Evolutionary conservation across 1,139 yeast species (phyloP), one percentile per base, ranked within the genome.

Genomic region (Nakaseomyces bracarensis): DNA sequence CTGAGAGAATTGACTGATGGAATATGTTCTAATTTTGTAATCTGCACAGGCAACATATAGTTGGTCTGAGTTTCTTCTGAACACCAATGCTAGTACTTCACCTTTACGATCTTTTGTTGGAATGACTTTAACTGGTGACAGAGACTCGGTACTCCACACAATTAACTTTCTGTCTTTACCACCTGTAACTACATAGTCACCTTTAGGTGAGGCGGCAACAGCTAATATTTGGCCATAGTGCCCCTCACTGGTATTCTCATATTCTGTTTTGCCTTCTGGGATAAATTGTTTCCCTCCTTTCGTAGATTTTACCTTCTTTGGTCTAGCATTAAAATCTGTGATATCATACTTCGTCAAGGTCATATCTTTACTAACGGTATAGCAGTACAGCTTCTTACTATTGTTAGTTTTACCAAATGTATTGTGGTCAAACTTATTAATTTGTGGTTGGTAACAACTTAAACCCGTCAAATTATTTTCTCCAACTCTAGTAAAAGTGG

Each of bases 41-140:
- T 91, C 98, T 1, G 87, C 87, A 65, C 96, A 87, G 1, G 96
- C 85, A 25, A 91, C 97, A 59, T 82, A 91, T 46, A 91, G 69
- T 62, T 87, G 94, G 64, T 83, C 93, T 3, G 91, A 71, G 45
- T 76, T 77, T 54, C 89, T 73, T 53, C 96, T 78, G 66, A 91
- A 91, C 4, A 77, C 71, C 43, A 89, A 64, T 23, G 91, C 75
- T 50, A 82, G 70, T 10, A 89, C 82, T 25, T 79, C 75, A 31
- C 91, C 86, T 48, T 79, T 71, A 45, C 78, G 71, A 52, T 77
- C 82, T 43, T 71, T 72, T 1, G 91, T 82, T 46, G 82, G 89
- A 49, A 89, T 69, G 5, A 81, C 89, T 57, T 83, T 80, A 41
- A 85, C 68, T 44, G 87, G 79, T 15, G 85, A 69, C 51, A 89